Conservation (phyloP, 2,329 filamentous ascomycete genomes). For the Penicillium occitanis region DNA sequence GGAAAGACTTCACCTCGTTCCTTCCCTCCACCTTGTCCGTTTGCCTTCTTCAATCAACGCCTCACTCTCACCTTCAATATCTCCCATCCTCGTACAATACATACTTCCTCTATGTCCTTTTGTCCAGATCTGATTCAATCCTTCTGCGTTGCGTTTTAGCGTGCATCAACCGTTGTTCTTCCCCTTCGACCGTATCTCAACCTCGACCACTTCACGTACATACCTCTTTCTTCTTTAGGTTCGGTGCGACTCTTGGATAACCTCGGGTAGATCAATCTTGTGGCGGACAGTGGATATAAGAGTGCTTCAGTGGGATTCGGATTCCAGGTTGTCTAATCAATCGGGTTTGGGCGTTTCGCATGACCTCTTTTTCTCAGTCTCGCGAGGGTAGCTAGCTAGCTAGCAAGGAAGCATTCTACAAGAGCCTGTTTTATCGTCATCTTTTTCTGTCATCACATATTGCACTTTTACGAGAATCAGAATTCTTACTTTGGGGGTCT, state of each 20-base stretch:
- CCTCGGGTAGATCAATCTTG: neutral
- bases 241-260: neutral
- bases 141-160: neutral
- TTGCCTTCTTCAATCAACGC: neutral
- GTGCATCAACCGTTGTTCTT: neutral
- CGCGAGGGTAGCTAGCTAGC: slow-evolving; percentile 32
- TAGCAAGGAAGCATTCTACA: slow-evolving; percentile 50
- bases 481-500: slow-evolving; percentile 20
- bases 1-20: neutral
- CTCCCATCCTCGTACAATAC: neutral
- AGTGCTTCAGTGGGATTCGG: slow-evolving; percentile 18
- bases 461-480: slow-evolving; percentile 28
- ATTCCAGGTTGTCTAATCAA: slow-evolving; percentile 29
- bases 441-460: slow-evolving; percentile 21
- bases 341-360: slow-evolving; percentile 33
- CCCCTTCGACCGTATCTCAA: neutral
- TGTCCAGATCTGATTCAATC: neutral
- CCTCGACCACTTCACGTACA: neutral
- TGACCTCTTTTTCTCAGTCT: slow-evolving; percentile 40
- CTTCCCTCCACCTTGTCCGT: neutral
- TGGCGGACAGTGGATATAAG: neutral
- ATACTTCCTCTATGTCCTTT: neutral
- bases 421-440: slow-evolving; percentile 39
- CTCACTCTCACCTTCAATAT: neutral
- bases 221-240: neutral